Base-by-base conservation (phyloP, 2,329 filamentous ascomycete species). In the Trichoderma simmonsii region DNA sequence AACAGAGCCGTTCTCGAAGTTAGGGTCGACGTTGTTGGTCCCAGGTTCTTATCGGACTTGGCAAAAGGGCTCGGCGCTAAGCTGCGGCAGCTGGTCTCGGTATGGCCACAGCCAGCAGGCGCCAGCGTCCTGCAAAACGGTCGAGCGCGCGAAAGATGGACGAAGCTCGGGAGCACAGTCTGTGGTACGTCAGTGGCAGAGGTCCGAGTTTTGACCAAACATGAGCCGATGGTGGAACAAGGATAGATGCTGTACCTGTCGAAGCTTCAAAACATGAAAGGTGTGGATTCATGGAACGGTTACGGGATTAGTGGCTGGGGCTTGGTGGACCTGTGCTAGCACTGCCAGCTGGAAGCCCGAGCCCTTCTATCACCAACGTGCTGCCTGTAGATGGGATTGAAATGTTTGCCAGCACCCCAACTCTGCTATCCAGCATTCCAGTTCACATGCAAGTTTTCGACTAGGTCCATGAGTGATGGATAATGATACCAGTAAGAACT, bases 181-280 rank as follows among this genome's bases (percentile, higher is more conserved):
- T 48, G 51, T 34, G 66, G 24, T 21, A 24, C 18, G 36, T 30
- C 51, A 26, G 28, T 51, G 8, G n/a, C 18, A 34, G 57, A 11
- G 28, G 57, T 11, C 18, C 28, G 51, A 36, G 28, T 30, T 62
- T 61, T 39, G 66, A 21, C 21, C 12, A 18, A 48, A 51, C 36
- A 62, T 61, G 57, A 61, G 28, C 66, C 57, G 66, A 54, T 61
- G 66, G 57, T 67, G 51, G 64, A 67, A 43, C 64, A 30, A 59
- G 64, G 57, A 67, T 57, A 11, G 51, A 57, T 54, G 48, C 48
- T 32, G 51, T 39, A 34, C 64, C 51, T 54, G 51, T 39, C 28
- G 64, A 67, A 67, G 64, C 64, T 67, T 57, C 64, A 67, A 59
- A 67, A 36, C 51, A 26, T 67, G 64, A 34, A 57, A 24, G 26